These are phyloP conservation scores for Naegleria fowleri DNA, from an alignment of 208 protist species.

Conservation along the genomic window DNA sequence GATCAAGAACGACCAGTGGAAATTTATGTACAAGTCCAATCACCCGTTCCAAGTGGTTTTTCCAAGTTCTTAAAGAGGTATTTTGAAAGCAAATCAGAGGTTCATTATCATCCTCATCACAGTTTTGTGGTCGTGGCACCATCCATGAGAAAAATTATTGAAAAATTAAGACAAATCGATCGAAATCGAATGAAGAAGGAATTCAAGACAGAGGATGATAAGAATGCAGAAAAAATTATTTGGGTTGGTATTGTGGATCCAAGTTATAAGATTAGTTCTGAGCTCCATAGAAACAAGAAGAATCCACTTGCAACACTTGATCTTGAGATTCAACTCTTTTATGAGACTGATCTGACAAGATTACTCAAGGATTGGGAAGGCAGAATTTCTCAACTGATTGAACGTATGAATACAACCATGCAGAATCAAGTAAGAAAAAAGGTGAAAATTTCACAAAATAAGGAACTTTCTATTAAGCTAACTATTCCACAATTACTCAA, in stretches of 20 bases:
- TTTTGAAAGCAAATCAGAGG: background rate
- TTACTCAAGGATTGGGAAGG: background rate
- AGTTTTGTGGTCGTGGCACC: background rate
- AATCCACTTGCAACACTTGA: background rate
- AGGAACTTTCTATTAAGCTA: background rate
- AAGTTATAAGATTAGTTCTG: background rate
- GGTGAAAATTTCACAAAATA: background rate
- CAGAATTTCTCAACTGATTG: background rate
- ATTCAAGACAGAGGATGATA: background rate
- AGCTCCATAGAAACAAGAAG: background rate
- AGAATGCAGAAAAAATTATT: background rate
- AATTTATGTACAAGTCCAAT: background rate
- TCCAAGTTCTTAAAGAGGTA: background rate
- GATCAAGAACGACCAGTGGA: background rate
- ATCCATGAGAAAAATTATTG: background rate
- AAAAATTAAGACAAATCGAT: background rate
- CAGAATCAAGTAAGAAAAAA: background rate
- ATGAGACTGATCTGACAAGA: background rate
- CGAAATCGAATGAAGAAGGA: background rate
- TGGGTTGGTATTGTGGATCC: background rate
- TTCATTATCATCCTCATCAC: background rate
- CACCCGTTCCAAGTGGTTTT: background rate
- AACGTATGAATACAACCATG: background rate
- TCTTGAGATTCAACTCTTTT: background rate
- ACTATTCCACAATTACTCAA: background rate